Evolutionary conservation across 1,139 yeast species (phyloP), one percentile per base, ranked within the genome.

Genomic region (Yamadazyma mexicana): DNA sequence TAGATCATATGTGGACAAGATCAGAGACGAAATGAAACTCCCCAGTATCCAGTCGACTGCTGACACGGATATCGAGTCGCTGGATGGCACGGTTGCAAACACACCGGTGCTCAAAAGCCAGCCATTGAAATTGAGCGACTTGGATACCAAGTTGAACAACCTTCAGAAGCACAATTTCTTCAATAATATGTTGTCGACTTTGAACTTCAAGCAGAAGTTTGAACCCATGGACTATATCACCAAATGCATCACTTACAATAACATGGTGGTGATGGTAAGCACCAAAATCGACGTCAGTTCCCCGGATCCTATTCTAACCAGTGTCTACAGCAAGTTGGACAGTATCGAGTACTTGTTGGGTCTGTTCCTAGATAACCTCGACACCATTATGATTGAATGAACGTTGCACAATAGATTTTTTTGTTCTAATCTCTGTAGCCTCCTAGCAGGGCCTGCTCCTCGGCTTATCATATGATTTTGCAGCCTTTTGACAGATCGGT

Each of bases 261-360:
- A 57, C 7, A 50, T 49, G 55, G 77, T 72, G 49, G 77, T 72
- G 39, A 69, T 69, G 70, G 62, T 71, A 10, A 60, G 60, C 43
- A 62, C 61, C 44, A 72, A 72, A 45, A 60, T 71, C 22, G 77
- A 72, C 47, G 76, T 71, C 0, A 59, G 66, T 24, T 58, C 68
- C 2, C 70, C 75, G 1, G 77, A 72, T 46, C 77, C 77, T 2
- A 63, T 71, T 3, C 52, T 72, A 41, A 62, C 70, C 31, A 67
- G 75, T 49, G 70, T 69, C 0, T 69, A 65, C 44, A 69, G 76
- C 1, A 72, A 72, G 47, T 57, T 72, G 40, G 76, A 71, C 41
- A 58, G 69, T 34, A 59, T 71, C 28, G 77, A 70, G 52, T 65
- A 69, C 44, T 52, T 70, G 46, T 56, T 69, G 14, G 52, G 66